phyloP scores from a whole-genome alignment of 192 early-diverging fungal genomes.

The Allomyces macrogynus region DNA sequence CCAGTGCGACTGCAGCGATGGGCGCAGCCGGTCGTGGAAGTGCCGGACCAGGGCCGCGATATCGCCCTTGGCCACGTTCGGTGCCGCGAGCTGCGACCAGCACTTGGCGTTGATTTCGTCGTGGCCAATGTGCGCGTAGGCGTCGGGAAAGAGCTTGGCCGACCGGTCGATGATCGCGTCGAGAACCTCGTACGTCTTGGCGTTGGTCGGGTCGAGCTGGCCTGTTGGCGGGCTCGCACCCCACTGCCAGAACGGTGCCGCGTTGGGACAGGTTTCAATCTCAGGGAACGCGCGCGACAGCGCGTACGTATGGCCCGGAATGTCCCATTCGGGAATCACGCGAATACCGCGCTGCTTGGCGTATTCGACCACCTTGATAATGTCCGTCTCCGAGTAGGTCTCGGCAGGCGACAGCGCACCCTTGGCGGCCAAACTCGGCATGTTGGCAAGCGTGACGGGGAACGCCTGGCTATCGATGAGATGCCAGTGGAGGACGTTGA shows the following conservation, averaged over 20 bases:
- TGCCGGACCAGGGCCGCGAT: conserved; percentile 3
- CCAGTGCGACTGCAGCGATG: conserved; percentile 36
- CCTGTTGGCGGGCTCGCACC: conserved; percentile 53
- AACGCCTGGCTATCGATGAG: conserved; percentile 48
- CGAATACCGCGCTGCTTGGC: conserved; percentile 54
- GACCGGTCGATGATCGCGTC: conserved; percentile 44
- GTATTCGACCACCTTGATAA: conserved; percentile 48
- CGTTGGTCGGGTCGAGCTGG: conserved; percentile 30
- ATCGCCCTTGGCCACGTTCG: not conserved
- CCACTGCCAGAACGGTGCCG: conserved; percentile 21
- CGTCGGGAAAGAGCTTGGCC: conserved; percentile 42
- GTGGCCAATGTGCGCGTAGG: conserved; percentile 49
- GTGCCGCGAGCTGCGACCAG: conserved; percentile 13
- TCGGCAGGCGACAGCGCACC: conserved; percentile 42
- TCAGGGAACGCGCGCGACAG: conserved; percentile 28
- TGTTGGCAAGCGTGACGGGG: conserved; percentile 39
- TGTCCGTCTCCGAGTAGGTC: conserved; percentile 51
- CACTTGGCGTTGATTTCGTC: conserved; percentile 59
- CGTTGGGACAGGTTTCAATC: conserved; percentile 32
- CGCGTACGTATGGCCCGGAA: conserved; percentile 54
- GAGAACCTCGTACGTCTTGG: conserved; percentile 38
- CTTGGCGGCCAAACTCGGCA: conserved; percentile 36
- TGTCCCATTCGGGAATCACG: conserved; percentile 82
- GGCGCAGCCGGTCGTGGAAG: not conserved
- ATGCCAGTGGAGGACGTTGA: conserved; percentile 67